Evolutionary conservation across 805 yeast species (phyloP).

Genomic region (Saccharomycopsis lassenensis): DNA sequence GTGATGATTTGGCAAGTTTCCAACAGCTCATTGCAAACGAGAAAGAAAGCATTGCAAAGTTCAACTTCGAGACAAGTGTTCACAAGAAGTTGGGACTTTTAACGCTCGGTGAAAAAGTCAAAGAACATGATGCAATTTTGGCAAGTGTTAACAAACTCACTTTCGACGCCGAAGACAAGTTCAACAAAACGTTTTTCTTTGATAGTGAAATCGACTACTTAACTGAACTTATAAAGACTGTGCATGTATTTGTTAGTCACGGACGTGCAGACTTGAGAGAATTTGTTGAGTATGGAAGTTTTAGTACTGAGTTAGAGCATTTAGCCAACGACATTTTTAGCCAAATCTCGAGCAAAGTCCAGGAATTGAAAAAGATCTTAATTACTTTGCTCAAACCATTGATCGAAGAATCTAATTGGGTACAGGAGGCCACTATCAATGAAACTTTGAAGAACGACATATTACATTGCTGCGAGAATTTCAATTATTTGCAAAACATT

Average conservation of each 20-base stretch:
- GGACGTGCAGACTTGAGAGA: no score
- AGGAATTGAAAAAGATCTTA: constrained; percentile 6
- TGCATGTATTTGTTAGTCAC: not conserved
- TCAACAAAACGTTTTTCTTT: constrained; percentile 8
- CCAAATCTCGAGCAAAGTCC: not conserved
- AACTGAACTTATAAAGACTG: not conserved
- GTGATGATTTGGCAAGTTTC: not conserved
- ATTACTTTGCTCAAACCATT: constrained; percentile 5
- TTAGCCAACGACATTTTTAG: not conserved
- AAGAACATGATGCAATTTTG: not conserved
- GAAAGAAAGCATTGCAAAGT: no score
- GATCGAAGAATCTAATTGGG: constrained; percentile 13
- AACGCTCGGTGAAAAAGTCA: no score
- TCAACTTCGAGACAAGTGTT: no score
- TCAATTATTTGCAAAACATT: constrained; percentile 9
- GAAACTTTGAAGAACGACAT: constrained; percentile 4
- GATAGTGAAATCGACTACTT: constrained; percentile 7
- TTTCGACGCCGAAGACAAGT: constrained; percentile 8
- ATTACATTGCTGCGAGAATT: constrained; percentile 9
- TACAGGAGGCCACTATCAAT: not conserved
- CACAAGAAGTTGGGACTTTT: no score
- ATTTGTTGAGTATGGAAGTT: no score
- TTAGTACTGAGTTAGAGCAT: no score
- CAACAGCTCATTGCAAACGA: no score
- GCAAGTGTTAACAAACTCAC: not conserved